phyloP scores from a whole-genome alignment of 495 filamentous ascomycete species.

The Tuber borchii region DNA sequence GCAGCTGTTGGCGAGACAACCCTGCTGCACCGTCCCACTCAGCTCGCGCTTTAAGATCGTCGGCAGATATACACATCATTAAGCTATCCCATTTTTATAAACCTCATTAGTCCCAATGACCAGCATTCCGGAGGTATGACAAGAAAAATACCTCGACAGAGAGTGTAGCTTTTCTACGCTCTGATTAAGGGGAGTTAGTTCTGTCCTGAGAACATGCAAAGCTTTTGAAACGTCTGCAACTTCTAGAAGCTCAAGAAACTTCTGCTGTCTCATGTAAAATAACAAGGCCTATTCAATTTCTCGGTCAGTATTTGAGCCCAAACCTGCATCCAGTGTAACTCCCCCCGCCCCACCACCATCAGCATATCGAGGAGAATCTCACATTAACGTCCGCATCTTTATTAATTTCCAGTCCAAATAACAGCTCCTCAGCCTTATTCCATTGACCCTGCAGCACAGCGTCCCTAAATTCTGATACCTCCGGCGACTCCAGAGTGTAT shows the following conservation, averaged over 20 bases:
- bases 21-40: conserved; percentile 82
- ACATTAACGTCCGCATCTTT: conserved; percentile 50
- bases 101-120: conserved; percentile 17
- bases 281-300: conserved; percentile 52
- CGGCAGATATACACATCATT: conserved; percentile 75
- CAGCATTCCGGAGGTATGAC: conserved; percentile 6
- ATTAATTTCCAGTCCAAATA: conserved; percentile 58
- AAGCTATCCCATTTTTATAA: conserved; percentile 50
- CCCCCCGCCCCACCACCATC: conserved; percentile 45
- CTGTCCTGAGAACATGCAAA: conserved; percentile 70
- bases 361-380: conserved; percentile 43
- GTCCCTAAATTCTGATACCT: conserved; percentile 73
- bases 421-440: conserved; percentile 72
- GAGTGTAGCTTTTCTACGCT: conserved; percentile 69
- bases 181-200: conserved; percentile 80
- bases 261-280: conserved; percentile 84
- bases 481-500: conserved; percentile 75
- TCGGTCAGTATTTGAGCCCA: conserved; percentile 48
- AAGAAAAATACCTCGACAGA: conserved; percentile 61
- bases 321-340: conserved; percentile 43
- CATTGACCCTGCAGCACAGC: conserved; percentile 79
- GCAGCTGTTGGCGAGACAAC: conserved; percentile 64
- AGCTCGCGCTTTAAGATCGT: conserved; percentile 73
- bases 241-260: conserved; percentile 88
- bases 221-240: conserved; percentile 63